Conservation (phyloP, 768 basidiomycete species). For the Tylopilus sp. region DNA sequence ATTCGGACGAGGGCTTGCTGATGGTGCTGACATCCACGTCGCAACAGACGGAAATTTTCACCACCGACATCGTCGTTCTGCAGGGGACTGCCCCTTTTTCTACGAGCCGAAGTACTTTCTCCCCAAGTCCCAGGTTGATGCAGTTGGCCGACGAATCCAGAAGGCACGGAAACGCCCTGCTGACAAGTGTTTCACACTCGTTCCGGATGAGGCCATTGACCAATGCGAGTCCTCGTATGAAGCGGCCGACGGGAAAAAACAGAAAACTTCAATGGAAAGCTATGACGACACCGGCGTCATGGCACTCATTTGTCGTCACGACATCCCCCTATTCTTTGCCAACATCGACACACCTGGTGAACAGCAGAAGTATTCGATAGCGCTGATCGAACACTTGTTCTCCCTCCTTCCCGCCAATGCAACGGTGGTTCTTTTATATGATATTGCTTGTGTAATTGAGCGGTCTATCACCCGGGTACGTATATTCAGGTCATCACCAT, state of each 20-base stretch:
- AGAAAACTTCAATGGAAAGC: background rate
- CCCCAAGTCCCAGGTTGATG: background rate
- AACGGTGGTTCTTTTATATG: conserved; percentile 31
- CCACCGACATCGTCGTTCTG: background rate
- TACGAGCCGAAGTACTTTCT: background rate
- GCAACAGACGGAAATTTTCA: background rate
- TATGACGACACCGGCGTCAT: background rate
- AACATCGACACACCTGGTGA: background rate
- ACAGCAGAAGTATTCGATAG: conserved; percentile 10
- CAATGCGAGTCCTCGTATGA: background rate
- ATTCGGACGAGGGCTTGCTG: background rate
- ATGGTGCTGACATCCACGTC: background rate
- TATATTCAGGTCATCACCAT: too few relatives aligned
- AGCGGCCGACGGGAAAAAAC: background rate
- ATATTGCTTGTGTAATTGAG: conserved; percentile 26
- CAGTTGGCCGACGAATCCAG: background rate
- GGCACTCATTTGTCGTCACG: background rate
- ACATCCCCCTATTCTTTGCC: background rate
- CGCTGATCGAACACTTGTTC: conserved; percentile 30
- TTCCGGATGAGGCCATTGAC: background rate
- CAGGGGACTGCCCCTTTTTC: background rate
- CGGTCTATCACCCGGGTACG: background rate
- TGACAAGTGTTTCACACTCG: background rate
- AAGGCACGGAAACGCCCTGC: background rate
- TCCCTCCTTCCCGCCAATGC: conserved; percentile 29